Percentiles rank a stretch among this genome's conserved stretches.
Conservation (phyloP, 371 early-diverging fungal genomes). For the Entomophthora muscae region DNA sequence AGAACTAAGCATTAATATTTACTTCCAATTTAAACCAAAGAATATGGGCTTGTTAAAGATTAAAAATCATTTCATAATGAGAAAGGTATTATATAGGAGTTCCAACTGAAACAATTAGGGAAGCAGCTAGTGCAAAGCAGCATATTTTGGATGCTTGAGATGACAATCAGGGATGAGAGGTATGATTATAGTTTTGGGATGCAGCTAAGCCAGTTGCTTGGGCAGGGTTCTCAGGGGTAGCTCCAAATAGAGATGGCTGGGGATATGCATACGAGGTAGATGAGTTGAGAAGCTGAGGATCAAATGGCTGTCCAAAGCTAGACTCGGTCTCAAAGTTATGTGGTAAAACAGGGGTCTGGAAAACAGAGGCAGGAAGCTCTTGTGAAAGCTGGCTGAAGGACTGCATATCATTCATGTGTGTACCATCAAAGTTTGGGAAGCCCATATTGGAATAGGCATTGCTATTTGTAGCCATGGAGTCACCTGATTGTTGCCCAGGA, state of each 20-base stretch:
- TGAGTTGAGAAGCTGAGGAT: neutral
- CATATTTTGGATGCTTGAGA: no score
- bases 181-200: no score
- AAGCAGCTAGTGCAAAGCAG: no score
- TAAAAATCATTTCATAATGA: no score
- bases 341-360: neutral
- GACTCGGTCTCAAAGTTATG: neutral
- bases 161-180: no score
- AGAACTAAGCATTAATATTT: no score
- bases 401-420: neutral
- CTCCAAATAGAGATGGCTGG: neutral
- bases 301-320: neutral
- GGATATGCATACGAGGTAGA: neutral
- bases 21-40: no score
- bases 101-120: no score
- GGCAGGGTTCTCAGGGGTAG: neutral
- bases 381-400: neutral
- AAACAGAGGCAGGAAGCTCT: neutral
- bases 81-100: no score
- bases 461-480: neutral
- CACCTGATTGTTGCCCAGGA: neutral
- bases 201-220: no score
- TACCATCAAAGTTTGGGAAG: neutral
- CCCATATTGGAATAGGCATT: neutral
- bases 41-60: no score